A percentile compares a stretch with the other conserved stretches of the same genome.
phyloP scores from a whole-genome alignment of 306 rosid species.

The Begonia fuchsioides region DNA sequence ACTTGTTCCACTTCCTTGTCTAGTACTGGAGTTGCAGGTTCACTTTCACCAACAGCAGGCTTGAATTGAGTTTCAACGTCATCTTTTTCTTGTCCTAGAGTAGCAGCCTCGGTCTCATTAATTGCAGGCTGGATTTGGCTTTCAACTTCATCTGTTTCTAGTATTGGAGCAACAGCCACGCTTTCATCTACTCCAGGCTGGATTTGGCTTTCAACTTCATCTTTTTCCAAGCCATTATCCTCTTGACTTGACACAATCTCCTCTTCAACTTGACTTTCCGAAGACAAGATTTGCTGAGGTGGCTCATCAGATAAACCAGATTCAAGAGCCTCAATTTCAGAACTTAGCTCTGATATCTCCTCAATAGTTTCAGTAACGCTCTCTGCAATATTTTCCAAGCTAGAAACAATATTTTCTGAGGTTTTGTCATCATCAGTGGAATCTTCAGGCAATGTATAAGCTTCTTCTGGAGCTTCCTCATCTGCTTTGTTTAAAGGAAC shows the following conservation, averaged over 20 bases:
- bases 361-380: neutral
- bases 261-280: conserved; percentile 19
- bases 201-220: conserved; percentile 22
- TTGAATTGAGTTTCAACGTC: conserved; percentile 21
- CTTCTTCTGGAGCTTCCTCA: conserved; percentile 16
- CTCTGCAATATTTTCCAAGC: conserved; percentile 2
- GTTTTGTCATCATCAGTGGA: neutral
- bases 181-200: conserved; percentile 20
- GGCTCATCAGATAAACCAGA: conserved; percentile 16
- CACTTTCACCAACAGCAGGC: conserved; percentile 19
- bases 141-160: conserved; percentile 22
- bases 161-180: conserved; percentile 21
- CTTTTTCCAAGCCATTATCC: conserved; percentile 22
- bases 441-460: conserved; percentile 6
- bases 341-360: conserved; percentile 3
- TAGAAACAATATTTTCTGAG: conserved; percentile 1
- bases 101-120: conserved; percentile 23
- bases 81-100: conserved; percentile 22
- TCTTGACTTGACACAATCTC: conserved; percentile 21
- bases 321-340: conserved; percentile 1
- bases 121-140: conserved; percentile 18
- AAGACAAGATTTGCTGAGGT: conserved; percentile 12
- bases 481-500: conserved; percentile 22
- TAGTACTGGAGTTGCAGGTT: conserved; percentile 20
- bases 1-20: conserved; percentile 23